These are phyloP conservation scores for Daldinia grandis DNA, from an alignment of 495 filamentous ascomycete species.

Conservation along the genomic window DNA sequence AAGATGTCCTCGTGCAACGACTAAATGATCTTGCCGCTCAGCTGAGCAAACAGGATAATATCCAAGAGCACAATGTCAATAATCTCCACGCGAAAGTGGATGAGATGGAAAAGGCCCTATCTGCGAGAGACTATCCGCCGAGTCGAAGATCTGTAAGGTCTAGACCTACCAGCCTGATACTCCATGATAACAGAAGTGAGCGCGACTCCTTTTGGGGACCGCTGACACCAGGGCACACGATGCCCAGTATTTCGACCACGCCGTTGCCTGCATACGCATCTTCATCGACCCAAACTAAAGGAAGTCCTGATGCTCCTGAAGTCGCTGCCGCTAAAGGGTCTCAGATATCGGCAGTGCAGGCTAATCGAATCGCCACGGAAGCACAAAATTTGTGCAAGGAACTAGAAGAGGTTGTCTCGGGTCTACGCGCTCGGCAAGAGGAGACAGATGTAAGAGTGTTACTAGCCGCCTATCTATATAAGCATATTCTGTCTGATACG, in stretches of 20 bases:
- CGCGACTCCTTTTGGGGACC: constrained; percentile 36
- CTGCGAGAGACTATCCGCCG: constrained; percentile 31
- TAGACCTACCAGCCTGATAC: constrained; percentile 27
- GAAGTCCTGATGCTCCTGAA: background rate
- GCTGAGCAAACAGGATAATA: constrained; percentile 42
- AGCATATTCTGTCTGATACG: constrained; percentile 8
- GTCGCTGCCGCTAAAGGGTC: constrained; percentile 2
- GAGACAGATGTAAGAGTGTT: constrained; percentile 57
- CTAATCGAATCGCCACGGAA: constrained; percentile 48
- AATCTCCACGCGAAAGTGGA: constrained; percentile 54
- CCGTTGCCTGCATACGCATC: constrained; percentile 26
- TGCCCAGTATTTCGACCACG: constrained; percentile 32
- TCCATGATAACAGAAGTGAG: constrained; percentile 16
- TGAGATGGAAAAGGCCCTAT: constrained; percentile 54
- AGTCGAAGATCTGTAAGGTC: constrained; percentile 27
- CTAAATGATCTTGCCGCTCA: constrained; percentile 56
- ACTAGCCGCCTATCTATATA: constrained; percentile 1
- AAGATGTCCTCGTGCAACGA: constrained; percentile 59
- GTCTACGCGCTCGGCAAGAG: constrained; percentile 55
- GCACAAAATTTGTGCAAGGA: constrained; percentile 53
- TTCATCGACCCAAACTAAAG: constrained; percentile 25
- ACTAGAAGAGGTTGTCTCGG: constrained; percentile 48
- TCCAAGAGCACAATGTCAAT: constrained; percentile 45
- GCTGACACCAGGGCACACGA: constrained; percentile 25
- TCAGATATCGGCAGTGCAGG: constrained; percentile 38